phyloP scores from a whole-genome alignment of 1,139 yeast species.

The Lodderomyces theae region DNA sequence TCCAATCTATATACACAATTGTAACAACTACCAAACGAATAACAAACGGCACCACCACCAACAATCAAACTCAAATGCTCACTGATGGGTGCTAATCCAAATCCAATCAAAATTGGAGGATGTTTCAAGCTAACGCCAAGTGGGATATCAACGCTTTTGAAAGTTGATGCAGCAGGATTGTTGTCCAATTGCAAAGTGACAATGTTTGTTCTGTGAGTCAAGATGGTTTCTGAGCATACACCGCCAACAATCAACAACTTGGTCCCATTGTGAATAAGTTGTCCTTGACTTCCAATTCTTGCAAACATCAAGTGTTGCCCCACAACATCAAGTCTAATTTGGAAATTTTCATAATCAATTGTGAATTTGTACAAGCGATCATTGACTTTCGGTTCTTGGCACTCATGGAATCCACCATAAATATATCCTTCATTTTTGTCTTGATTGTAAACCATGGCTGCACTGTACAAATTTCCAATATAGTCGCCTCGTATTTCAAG shows the following conservation, averaged over 20 bases:
- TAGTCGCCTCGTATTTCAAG: constrained; percentile 18
- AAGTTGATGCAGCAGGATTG: too few relatives aligned
- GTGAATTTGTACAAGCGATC: constrained; percentile 32
- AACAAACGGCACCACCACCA: constrained; percentile 85
- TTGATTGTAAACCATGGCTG: constrained; percentile 34
- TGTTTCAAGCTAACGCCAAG: constrained; percentile 31
- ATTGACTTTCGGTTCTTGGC: constrained; percentile 31
- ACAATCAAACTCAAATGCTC: constrained; percentile 22
- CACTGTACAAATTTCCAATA: constrained; percentile 22
- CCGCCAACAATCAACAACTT: constrained; percentile 59
- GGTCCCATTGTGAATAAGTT: constrained; percentile 21
- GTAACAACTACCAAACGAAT: constrained; percentile 76
- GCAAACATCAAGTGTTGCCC: constrained; percentile 14
- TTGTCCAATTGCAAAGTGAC: constrained; percentile 18
- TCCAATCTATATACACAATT: constrained; percentile 28
- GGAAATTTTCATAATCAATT: constrained; percentile 12
- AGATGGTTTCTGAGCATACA: constrained; percentile 41
- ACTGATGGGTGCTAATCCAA: constrained; percentile 31
- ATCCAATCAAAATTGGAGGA: constrained; percentile 63
- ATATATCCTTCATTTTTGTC: constrained; percentile 37
- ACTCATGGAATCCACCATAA: constrained; percentile 53
- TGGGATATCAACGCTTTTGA: constrained; percentile 28
- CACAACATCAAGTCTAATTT: constrained; percentile 2
- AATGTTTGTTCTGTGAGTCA: constrained; percentile 27
- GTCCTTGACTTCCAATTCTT: constrained; percentile 49